Base-by-base conservation (phyloP, 208 protist species). In the Leishmania aethiopica region DNA sequence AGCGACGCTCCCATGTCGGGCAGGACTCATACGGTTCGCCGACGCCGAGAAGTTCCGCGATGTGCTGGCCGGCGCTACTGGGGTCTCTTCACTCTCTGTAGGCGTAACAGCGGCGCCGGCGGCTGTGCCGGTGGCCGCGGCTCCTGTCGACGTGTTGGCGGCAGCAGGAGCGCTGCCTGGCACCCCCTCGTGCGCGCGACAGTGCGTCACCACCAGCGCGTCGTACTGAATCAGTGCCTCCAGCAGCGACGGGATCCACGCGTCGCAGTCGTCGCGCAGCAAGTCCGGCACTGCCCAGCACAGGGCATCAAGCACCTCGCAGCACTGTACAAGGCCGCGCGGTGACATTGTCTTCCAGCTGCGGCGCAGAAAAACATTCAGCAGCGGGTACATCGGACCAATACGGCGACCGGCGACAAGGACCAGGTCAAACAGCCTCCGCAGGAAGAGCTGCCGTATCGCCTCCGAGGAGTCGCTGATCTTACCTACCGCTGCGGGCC, bases 301-400 rank as follows among this genome's bases (percentile, higher is more conserved):
- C 40, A 96, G 87, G 13, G 89, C 86, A 66, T 89, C 88, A 1
- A 96, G 88, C 57, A 96, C 83, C 60, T 86, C 84, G 66, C 93
- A 96, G 79, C 83, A 91, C 74, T 88, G 89, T 51, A 88, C 80
- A 59, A 94, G 81, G 6, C 80, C 66, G 19, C 75, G 80, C 75
- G 82, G 79, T 37, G 77, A 72, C 1, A 83, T 81, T 66, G 84
- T 83, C 28, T 85, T 75, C 86, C 89, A 94, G 80, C 88, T 85
- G 64, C 89, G 83, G 35, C 85, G 82, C 28, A 96, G 84, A 66
- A 96, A 95, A 22, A 80, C 67, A 35, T 92, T 88, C 35, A 96
- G 82, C 72, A 96, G 77, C 1, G 82, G 85, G 78, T 93, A 96
- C 84, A 95, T 90, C n/a, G 89, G 88, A 3, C 88, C 90, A 77